Conservation (phyloP, 768 basidiomycete species). For the Mycena vitilis region DNA sequence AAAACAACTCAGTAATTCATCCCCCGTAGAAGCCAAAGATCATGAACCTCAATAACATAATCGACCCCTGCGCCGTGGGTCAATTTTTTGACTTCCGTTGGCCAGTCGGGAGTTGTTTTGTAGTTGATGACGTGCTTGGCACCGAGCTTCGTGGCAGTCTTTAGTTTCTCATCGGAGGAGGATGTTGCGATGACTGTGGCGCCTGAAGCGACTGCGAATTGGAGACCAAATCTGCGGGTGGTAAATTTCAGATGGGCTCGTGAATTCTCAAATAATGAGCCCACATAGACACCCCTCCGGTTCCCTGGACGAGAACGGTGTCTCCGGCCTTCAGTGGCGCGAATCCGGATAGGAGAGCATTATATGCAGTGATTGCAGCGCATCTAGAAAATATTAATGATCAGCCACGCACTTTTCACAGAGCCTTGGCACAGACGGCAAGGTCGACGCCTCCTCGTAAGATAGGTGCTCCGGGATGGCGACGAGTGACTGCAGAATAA, state of each 20-base stretch:
- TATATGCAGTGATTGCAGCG: constrained; percentile 64
- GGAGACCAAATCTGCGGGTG: constrained; percentile 51
- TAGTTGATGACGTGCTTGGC: constrained; percentile 65
- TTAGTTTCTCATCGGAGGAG: constrained; percentile 61
- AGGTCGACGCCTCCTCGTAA: constrained; percentile 73
- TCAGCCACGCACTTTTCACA: not conserved
- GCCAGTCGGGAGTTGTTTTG: constrained; percentile 61
- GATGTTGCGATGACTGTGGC: constrained; percentile 64
- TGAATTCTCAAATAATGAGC: not conserved
- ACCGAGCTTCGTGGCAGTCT: constrained; percentile 54
- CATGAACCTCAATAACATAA: constrained; percentile 38
- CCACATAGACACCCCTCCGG: constrained; percentile 57
- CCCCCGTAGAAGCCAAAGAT: no score
- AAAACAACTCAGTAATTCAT: no score
- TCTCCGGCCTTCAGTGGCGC: constrained; percentile 58
- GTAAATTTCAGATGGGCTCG: constrained; percentile 26
- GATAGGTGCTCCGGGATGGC: constrained; percentile 66
- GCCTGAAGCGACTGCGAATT: constrained; percentile 62
- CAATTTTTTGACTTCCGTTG: constrained; percentile 55
- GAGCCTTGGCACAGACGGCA: constrained; percentile 49
- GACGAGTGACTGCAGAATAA: constrained; percentile 55
- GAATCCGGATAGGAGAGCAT: constrained; percentile 50
- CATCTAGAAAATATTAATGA: constrained; percentile 38
- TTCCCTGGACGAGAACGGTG: constrained; percentile 59
- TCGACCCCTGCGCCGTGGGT: constrained; percentile 39